Evolutionary conservation across 2,329 filamentous ascomycete species (phyloP), one percentile per base, ranked within the genome.

Genomic region (Aspergillus brunneoviolaceus): DNA sequence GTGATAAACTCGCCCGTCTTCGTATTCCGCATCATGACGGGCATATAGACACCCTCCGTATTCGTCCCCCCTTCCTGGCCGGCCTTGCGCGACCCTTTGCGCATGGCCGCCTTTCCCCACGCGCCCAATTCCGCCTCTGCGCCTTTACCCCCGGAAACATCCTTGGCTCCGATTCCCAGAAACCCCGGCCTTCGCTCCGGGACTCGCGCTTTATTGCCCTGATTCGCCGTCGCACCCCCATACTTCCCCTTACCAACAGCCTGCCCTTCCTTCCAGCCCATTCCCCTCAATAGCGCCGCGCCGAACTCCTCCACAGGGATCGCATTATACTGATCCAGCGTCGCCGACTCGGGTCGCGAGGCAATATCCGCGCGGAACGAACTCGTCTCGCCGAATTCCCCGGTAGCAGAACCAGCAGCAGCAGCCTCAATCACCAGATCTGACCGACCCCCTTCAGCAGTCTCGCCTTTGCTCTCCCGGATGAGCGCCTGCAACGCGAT

Each of bases 221-320:
- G 83, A 51, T 81, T 65, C 62, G 69, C 63, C 39, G 71, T 65
- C 60, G 75, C 67, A 39, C 57, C 75, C 27, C 76, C 76, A 57
- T 84, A 79, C 25, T 82, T 80, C 57, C 87, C 84, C 63, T 70
- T 75, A 78, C 89, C 80, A 55, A 87, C 81, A 45, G 80, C 77
- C 63, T 86, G 81, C 19, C 83, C 86, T 64, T 87, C 86, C 70
- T 97, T 92, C 93, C 94, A 97, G 9, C 95, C 95, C 90, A 98
- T 97, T 10, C 93, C 92, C 33, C 93, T 87, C 39, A 99, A 82
- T 64, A 98, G 82, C 0, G 93, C 92, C 19, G 92, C 90, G 7
- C 95, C 95, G 66, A 98, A 99, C 68, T 97, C 92, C 67, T 97
- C 94, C 16, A 98, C 92, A 0, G 95, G 94, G 63, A 96, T 89